Conservation (phyloP, 2,329 filamentous ascomycete genomes). For the Harringtonia lauricola region DNA sequence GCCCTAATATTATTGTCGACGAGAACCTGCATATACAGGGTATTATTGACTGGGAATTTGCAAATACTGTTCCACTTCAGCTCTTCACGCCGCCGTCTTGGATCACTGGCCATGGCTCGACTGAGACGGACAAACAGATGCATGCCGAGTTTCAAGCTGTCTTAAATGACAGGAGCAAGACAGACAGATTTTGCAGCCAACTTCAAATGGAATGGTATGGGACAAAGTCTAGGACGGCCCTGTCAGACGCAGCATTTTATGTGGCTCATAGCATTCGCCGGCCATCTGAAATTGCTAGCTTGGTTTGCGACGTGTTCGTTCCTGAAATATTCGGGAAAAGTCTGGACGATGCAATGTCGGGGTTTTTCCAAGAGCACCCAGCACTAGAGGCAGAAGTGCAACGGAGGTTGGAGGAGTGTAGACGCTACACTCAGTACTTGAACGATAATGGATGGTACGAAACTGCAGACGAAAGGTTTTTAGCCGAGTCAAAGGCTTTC, state of each 20-base stretch:
- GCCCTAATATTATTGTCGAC: not conserved
- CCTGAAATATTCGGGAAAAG: not conserved
- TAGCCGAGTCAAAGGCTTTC: not conserved
- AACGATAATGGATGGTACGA: not conserved
- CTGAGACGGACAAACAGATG: not conserved
- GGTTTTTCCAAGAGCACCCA: not conserved
- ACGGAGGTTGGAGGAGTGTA: not conserved
- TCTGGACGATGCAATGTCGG: not conserved
- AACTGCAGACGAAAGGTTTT: not conserved
- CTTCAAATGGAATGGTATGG: not conserved
- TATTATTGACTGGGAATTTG: conserved; percentile 1
- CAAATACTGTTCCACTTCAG: not conserved
- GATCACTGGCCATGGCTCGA: not conserved
- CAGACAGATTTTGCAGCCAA: not conserved
- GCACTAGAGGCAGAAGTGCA: not conserved
- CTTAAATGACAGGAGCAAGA: not conserved
- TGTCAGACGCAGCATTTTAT: not conserved
- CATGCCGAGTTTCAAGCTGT: not conserved
- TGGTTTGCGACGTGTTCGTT: not conserved
- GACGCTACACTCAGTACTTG: not conserved
- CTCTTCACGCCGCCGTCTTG: conserved; percentile 2
- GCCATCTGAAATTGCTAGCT: not conserved
- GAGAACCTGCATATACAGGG: not conserved
- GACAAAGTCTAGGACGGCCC: not conserved
- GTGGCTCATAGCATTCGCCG: not conserved